Base-by-base conservation (phyloP, 768 basidiomycete genomes). In the Leccinum variicolor region DNA sequence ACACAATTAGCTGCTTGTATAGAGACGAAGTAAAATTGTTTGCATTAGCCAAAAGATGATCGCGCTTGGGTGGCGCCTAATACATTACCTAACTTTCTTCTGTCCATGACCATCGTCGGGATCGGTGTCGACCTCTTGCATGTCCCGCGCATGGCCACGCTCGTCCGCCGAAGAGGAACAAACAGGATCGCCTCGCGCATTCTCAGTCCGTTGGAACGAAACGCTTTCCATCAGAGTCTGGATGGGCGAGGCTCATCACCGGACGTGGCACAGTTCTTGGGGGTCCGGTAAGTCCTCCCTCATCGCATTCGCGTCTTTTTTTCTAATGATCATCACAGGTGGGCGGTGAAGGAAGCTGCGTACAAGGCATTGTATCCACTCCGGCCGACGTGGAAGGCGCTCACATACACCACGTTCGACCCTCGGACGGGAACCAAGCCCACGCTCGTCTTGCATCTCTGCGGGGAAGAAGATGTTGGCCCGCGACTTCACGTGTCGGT, bases 301-400 rank as follows among this genome's bases (percentile, higher is more conserved):
- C 21, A 29, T 50, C 7, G 11, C 10, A 28, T 41, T 3, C 15
- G 31, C 14, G 19, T n/a, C 29, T n/a, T 25, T 23, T 19, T 23
- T 19, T 61, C 43, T 21, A 34, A 64, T 26, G 36, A 11, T 6
- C 17, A 51, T 58, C 19, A 21, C 56, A 94, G 92, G 15, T 94
- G 90, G 90, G 78, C 84, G 31, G 81, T 89, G 19, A 94, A 94
- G 64, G 92, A 94, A 71, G 89, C 92, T 0, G 84, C 86, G 0
- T 94, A 93, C 75, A 94, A 94, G 67, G 92, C 92, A 0, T 66
- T 92, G 57, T 91, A 84, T 67, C 91, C 91, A 0, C 66, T 80
- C 43, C 75, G 66, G 31, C 83, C 89, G 17, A 83, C 81, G 7
- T 94, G 92, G 92, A 89, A 90, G 65, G 83, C 92, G 25, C 69